Evolutionary conservation across 768 basidiomycete species (phyloP), one percentile per base, ranked within the genome.

Genomic region (Lentinula lateritia): DNA sequence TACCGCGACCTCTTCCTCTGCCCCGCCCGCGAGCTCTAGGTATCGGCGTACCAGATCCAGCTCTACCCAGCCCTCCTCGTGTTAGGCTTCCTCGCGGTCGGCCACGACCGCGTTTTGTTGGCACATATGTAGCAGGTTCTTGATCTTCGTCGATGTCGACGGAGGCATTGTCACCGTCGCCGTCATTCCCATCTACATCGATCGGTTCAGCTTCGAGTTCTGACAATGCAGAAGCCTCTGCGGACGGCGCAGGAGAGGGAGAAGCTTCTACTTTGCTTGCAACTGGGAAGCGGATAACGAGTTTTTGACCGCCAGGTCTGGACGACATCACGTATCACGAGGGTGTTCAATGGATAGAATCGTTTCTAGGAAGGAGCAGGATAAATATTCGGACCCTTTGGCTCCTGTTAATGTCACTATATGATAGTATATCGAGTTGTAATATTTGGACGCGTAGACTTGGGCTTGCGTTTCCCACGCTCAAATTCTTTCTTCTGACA

Each of bases 21-120:
- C 79, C 79, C 7, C 80, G 71, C 0, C 78, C 80, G 39, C 81
- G 73, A 3, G 73, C 76, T 50, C 70, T 72, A 5, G 70, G 73
- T 35, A 74, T 68, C 20, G 73, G 73, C 4, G 76, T 73, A 13
- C 71, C 75, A 59, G 58, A 65, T 56, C 56, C 60, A 65, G 68
- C 55, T 58, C 68, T 35, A 61, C 66, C 42, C 65, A 48, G 5
- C 7, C 66, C 46, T 62, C 71, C 52, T 68, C 55, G 18, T 13
- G 55, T 16, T 8, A 58, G 18, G 13, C 20, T 35, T n/a, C 73
- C 64, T 63, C 79, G 74, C 1, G 73, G 72, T 45, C 79, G 65
- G 46, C 74, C 72, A 62, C 80, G 64, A 60, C 76, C 62, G 32
- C 77, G 68, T 43, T 71, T 68, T 5, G 69, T 69, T 32, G 72